Base-by-base conservation (phyloP, 805 yeast species). In the Komagataella kurtzmanii region DNA sequence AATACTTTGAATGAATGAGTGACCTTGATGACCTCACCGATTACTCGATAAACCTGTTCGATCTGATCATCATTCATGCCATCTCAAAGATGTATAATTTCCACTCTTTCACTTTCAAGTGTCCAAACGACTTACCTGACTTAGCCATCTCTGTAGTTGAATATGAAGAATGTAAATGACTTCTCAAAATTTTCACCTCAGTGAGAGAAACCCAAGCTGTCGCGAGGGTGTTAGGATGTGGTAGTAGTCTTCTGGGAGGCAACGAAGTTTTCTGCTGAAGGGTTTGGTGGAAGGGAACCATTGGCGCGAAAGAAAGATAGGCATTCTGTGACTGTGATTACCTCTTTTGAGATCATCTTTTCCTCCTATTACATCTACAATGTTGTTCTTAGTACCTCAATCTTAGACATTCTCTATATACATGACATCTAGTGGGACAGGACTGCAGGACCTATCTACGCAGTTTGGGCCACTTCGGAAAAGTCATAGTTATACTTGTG, bases 121-220 rank as follows among this genome's bases (percentile, higher is more conserved):
- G 14, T 30, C 40, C 40, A 48, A 8, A 24, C 24, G 53, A 78
- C 83, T 73, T 78, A 78, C 83, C 84, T 67, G 83, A 75, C 71
- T 73, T 78, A 75, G 80, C 83, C 84, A 79, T 79, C 72, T 62
- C 44, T 49, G 46, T 45, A 47, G 48, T 45, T 49, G 49, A 47
- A 44, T 17, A 49, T 45, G 44, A 54, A 49, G 57, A 24, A 45
- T 45, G 47, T 45, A 19, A 14, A 17, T 18, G 23, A 18, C 24
- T 21, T 45, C 21, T 45, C 21, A 21, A 45, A 21, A 45, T 30
- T 30, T 30, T 30, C 40, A 30, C 40, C 14, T 30, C 40, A 10
- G 14, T 30, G 40, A 14, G 14, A 30, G 40, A 30, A 30, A 14
- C 14, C 40, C 40, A 30, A 8, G 14, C 8, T 14, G 40, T 8